Evolutionary conservation across 352 stramenopile genomes (phyloP).

Genomic region (Phytophthora multivora): DNA sequence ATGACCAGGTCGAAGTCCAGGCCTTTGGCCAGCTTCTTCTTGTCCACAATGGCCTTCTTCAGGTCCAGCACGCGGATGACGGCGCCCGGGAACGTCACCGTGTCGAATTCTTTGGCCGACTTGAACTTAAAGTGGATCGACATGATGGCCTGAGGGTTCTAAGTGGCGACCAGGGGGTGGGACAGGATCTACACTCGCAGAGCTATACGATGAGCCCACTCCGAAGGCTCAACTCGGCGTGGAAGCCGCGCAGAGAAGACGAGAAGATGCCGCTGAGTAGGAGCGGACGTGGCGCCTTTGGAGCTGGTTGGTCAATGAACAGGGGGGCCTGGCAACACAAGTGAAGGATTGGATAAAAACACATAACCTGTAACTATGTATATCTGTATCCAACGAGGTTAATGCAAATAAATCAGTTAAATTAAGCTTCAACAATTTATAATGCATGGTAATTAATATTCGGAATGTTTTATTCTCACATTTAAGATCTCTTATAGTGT

Average conservation of each 20-base stretch:
- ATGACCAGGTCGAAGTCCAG: constrained; percentile 93
- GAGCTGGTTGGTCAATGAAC: constrained; percentile 5
- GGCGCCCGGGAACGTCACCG: constrained; percentile 82
- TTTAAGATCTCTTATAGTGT: too few species aligned
- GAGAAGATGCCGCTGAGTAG: constrained; percentile 4
- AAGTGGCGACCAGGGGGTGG: background rate
- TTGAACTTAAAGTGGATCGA: constrained; percentile 94
- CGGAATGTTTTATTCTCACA: too few species aligned
- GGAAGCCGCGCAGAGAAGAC: background rate
- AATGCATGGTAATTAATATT: too few species aligned
- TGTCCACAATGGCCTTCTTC: constrained; percentile 94
- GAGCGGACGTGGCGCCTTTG: constrained; percentile 8
- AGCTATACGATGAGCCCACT: constrained; percentile 9
- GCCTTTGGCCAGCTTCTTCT: constrained; percentile 92
- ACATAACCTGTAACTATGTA: too few species aligned
- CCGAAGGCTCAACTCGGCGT: background rate
- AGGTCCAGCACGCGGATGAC: constrained; percentile 89
- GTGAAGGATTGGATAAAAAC: too few species aligned
- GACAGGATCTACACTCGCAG: background rate
- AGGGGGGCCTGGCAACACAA: too few species aligned
- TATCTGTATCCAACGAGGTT: too few species aligned
- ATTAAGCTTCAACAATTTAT: too few species aligned
- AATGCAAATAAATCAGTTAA: too few species aligned
- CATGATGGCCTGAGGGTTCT: constrained; percentile 42
- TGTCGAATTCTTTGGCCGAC: constrained; percentile 90